Conservation (phyloP, 441 rosid species). For the Melastoma candidum region DNA sequence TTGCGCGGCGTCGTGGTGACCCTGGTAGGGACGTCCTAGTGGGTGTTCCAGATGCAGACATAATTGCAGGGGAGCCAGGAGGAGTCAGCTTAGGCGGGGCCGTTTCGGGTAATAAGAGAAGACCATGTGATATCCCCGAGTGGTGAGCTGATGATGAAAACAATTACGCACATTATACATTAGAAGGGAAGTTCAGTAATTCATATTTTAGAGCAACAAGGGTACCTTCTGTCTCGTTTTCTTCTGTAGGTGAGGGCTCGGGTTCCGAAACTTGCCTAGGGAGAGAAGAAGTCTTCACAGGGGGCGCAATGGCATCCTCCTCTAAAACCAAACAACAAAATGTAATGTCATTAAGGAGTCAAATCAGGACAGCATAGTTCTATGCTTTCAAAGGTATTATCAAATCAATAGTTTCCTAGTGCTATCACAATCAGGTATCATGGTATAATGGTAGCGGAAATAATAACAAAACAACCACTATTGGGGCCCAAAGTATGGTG, state of each 20-base stretch:
- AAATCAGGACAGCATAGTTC: neutral
- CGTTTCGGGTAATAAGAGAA: slow-evolving; percentile 46
- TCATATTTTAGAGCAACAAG: slow-evolving; percentile 1
- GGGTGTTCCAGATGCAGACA: slow-evolving; percentile 69
- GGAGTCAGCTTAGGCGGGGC: slow-evolving; percentile 73
- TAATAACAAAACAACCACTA: no score
- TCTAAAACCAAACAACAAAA: slow-evolving; percentile 27
- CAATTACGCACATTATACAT: slow-evolving; percentile 7
- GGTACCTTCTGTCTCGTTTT: slow-evolving; percentile 1
- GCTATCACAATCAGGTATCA: no score
- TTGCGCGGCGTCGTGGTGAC: slow-evolving; percentile 61
- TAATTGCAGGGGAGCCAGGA: slow-evolving; percentile 65
- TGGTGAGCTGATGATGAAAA: slow-evolving; percentile 32
- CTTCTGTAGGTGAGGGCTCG: neutral
- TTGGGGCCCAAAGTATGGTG: neutral
- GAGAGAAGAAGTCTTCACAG: slow-evolving; percentile 1
- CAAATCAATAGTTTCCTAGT: no score
- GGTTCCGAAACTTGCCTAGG: neutral
- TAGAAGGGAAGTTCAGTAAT: neutral
- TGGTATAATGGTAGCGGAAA: no score
- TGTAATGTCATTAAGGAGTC: neutral
- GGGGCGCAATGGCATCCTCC: slow-evolving; percentile 27
- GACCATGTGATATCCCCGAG: slow-evolving; percentile 31
- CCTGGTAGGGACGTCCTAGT: slow-evolving; percentile 56
- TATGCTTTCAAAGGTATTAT: no score